Percentiles rank a stretch among this genome's conserved stretches.
phyloP scores from a whole-genome alignment of 495 filamentous ascomycete genomes.

The Penicillium daleae region DNA sequence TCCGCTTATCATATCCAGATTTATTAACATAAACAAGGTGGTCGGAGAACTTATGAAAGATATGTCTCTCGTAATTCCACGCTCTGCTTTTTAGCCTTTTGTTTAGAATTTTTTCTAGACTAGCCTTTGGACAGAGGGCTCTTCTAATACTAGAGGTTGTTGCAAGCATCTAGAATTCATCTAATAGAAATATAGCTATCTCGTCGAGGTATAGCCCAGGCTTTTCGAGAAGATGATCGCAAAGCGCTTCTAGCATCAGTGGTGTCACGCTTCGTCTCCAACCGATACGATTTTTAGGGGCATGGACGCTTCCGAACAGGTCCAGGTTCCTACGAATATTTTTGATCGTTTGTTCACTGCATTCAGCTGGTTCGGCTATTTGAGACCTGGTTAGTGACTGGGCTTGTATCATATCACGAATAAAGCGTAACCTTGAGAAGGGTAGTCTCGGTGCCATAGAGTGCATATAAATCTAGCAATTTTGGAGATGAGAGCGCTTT shows the following conservation, averaged over 20 bases:
- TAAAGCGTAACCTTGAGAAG: neutral
- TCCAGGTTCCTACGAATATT: neutral
- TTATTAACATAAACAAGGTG: no score
- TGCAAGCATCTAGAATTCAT: no score
- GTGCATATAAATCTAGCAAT: neutral
- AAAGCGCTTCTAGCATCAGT: neutral
- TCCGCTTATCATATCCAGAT: no score
- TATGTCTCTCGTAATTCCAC: no score
- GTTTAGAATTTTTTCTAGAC: no score
- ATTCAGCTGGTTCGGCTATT: constrained; percentile 1
- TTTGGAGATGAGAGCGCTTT: neutral
- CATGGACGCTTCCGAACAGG: no score
- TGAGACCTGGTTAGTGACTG: constrained; percentile 1
- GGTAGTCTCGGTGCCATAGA: constrained; percentile 5
- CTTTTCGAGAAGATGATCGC: neutral
- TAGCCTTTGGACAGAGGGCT: no score
- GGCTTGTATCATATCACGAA: neutral
- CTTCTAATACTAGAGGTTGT: no score
- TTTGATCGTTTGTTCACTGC: neutral
- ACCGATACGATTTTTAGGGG: neutral
- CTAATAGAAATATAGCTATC: no score
- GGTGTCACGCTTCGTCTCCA: constrained; percentile 1
- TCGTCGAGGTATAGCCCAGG: no score
- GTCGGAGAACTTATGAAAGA: no score
- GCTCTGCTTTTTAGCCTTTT: no score